Evolutionary conservation across 106 monocot species (phyloP), one percentile per base, ranked within the genome.

Genomic region (Dioscorea dumetorum): DNA sequence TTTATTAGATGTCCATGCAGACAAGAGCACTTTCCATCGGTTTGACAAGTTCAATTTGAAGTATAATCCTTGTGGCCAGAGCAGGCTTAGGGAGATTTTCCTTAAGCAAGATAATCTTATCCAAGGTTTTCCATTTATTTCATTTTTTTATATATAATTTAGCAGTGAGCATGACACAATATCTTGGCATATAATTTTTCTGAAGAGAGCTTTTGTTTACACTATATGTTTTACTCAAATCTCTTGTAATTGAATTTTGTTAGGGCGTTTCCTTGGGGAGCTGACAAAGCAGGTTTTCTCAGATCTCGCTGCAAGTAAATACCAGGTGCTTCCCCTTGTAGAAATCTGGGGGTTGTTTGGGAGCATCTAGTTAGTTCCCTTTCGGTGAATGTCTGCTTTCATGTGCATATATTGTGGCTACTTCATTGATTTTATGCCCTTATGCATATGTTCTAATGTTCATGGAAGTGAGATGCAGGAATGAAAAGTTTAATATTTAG

Each of bases 61-160:
- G 78, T 99, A 99, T 58, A 99, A 99, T 77, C 97, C 97, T 13
- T 99, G 97, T 73, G 92, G 97, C 12, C 97, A 99, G 51, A 99
- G 97, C 79, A 79, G 97, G 76, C 87, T 99, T 7, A 87, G 97
- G 61, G 97, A 99, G 72, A 99, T 99, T 72, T 99, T 93, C 54
- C 82, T 99, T n/a, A 99, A 99, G 80, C 97, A 90, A 74, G 97
- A 99, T 24, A 99, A 99, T 75, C 90, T 99, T 33, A 99, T 99
- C 52, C 97, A 99, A 71, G 97, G 97, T 88, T 49, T n/a, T 9
- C 35, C 19, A 35, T 4, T 61, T 61, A 22, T 24, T 61, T 24
- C 14, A 22, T 24, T 61, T 19, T 66, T 24, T 60, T 50, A 33
- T 52, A 71, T 5, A 41, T 41, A 41, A 41, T 41, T 41, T 5